phyloP scores from a whole-genome alignment of 441 rosid species.

The Syzygium syzygioides region DNA sequence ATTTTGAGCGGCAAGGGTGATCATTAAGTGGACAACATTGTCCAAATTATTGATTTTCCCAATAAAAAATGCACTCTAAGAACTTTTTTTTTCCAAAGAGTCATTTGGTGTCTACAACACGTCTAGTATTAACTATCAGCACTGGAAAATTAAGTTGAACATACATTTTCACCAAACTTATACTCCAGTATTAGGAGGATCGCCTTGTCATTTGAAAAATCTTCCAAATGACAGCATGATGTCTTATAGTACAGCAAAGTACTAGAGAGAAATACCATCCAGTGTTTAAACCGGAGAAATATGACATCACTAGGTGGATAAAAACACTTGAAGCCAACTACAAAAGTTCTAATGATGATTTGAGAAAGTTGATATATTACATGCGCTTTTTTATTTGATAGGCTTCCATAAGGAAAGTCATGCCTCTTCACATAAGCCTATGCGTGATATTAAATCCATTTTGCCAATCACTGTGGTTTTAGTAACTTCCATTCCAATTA shows the following conservation, averaged over 20 bases:
- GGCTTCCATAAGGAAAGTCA: neutral
- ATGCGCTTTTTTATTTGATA: neutral
- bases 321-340: neutral
- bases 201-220: neutral
- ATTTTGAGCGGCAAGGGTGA: neutral
- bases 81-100: accelerated
- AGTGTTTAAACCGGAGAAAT: neutral
- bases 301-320: neutral
- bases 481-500: neutral
- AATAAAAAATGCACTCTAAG: neutral
- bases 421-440: neutral
- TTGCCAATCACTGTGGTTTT: neutral
- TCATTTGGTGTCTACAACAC: neutral
- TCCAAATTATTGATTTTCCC: neutral
- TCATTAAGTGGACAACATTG: neutral
- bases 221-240: neutral
- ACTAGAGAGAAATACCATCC: neutral
- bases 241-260: neutral
- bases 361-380: neutral
- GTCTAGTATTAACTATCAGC: neutral
- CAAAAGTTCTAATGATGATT: neutral
- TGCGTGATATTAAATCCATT: neutral
- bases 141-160: neutral
- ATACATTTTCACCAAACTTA: neutral
- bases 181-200: neutral